phyloP scores from a whole-genome alignment of 768 basidiomycete species.

The Candolleomyces eurysporus region DNA sequence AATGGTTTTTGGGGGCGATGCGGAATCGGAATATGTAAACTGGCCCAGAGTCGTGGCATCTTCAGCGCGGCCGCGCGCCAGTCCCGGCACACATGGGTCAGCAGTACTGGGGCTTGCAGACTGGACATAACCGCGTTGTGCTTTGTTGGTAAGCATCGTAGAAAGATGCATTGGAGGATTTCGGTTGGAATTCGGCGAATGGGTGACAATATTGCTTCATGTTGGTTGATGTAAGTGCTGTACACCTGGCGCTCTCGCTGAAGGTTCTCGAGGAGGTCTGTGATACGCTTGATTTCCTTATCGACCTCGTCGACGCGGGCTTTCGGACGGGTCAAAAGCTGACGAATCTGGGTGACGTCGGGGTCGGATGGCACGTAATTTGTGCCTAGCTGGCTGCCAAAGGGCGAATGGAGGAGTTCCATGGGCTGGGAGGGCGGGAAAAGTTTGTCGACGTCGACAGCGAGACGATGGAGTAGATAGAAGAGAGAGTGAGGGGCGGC shows the following conservation, averaged over 20 bases:
- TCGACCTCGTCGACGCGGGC: constrained; percentile 5
- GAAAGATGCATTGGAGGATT: constrained; percentile 18
- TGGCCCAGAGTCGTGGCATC: constrained; percentile 16
- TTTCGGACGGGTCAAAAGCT: background rate
- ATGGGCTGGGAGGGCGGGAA: background rate
- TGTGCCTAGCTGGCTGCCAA: background rate
- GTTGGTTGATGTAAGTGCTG: constrained; percentile 10
- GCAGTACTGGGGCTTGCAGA: constrained; percentile 11
- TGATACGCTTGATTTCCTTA: constrained; percentile 7
- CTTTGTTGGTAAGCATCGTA: constrained; percentile 12
- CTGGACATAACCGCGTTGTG: constrained; percentile 13
- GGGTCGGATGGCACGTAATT: constrained; percentile 1
- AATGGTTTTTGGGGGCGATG: background rate
- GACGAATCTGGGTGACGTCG: background rate
- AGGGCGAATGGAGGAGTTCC: background rate
- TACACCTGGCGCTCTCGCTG: constrained; percentile 2
- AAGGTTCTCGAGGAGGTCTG: constrained; percentile 5
- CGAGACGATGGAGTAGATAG: background rate
- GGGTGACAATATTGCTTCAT: constrained; percentile 11
- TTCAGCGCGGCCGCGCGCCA: constrained; percentile 14
- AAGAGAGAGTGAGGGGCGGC: background rate
- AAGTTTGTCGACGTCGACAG: background rate
- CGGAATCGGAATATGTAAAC: constrained; percentile 16
- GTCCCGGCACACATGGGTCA: constrained; percentile 13
- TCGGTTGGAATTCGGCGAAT: constrained; percentile 15